These are phyloP conservation scores for Neofusicoccum parvum DNA, from an alignment of 2,329 filamentous ascomycete genomes.

Conservation along the genomic window DNA sequence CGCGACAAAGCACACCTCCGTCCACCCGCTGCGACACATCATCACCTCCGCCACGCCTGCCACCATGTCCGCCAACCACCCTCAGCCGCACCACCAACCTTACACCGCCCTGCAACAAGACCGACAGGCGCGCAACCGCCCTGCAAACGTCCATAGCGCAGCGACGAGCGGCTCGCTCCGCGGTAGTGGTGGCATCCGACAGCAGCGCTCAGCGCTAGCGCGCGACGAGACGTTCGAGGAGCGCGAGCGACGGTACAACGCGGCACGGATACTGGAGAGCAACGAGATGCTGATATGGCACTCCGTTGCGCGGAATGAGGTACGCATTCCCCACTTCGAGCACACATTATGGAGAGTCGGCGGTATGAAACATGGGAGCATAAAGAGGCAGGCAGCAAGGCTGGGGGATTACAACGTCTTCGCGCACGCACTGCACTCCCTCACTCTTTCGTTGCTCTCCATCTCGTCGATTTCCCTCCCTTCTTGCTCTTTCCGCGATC, in stretches of 20 bases:
- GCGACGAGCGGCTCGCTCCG: not conserved
- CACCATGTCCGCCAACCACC: not conserved
- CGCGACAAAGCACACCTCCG: no score
- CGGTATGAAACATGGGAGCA: no score
- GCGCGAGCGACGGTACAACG: slow-evolving; percentile 33
- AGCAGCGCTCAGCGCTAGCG: slow-evolving; percentile 2
- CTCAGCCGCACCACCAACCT: not conserved
- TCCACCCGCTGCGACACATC: not conserved
- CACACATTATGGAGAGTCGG: no score
- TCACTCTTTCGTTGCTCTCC: no score
- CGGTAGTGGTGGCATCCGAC: not conserved
- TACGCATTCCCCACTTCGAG: slow-evolving; percentile 21
- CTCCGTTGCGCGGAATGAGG: slow-evolving; percentile 36
- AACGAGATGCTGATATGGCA: slow-evolving; percentile 42
- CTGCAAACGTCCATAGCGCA: slow-evolving; percentile 20
- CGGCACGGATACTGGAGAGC: slow-evolving; percentile 36
- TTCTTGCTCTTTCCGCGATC: not conserved
- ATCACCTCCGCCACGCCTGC: not conserved
- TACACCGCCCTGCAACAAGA: slow-evolving; percentile 31
- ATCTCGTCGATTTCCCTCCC: no score
- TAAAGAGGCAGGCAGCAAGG: no score
- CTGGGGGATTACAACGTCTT: no score
- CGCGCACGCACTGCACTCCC: no score
- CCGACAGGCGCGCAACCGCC: slow-evolving; percentile 31
- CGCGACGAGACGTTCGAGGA: slow-evolving; percentile 32